A percentile compares a stretch with the other conserved stretches of the same genome.
Conservation (phyloP, 306 rosid species). For the Prunus fruticosa region DNA sequence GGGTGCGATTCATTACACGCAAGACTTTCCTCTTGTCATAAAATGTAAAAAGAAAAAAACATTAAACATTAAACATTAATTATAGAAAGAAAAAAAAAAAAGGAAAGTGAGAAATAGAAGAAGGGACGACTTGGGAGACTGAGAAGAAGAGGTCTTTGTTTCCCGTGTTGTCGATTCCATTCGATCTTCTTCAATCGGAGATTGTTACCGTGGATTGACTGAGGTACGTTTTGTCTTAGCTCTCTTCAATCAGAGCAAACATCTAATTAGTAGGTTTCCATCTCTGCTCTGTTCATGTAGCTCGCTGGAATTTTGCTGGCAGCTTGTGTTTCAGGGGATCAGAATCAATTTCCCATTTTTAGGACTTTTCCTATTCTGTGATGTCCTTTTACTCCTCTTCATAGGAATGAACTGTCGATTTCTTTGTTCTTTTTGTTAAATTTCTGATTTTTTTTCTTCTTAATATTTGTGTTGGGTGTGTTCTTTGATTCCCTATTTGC, state of each 20-base stretch:
- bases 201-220: background rate
- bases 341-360: background rate
- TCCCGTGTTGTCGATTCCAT: background rate
- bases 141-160: background rate
- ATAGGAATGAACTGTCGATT: background rate
- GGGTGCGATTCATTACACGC: background rate
- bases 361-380: background rate
- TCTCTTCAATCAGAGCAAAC: background rate
- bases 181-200: background rate
- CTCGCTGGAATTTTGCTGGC: background rate
- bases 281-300: background rate
- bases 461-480: background rate
- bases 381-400: background rate
- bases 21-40: background rate
- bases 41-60: background rate
- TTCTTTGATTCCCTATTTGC: background rate
- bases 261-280: background rate
- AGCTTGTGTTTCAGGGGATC: background rate
- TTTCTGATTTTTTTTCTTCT: background rate
- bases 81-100: background rate
- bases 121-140: constrained; percentile 4
- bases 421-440: too few relatives aligned
- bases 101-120: background rate
- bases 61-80: background rate
- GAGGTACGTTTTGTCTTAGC: background rate